A percentile compares a stretch with the other conserved stretches of the same genome.
Evolutionary conservation across 768 basidiomycete genomes (phyloP).

Genomic region (Phanerochaete sordida): DNA sequence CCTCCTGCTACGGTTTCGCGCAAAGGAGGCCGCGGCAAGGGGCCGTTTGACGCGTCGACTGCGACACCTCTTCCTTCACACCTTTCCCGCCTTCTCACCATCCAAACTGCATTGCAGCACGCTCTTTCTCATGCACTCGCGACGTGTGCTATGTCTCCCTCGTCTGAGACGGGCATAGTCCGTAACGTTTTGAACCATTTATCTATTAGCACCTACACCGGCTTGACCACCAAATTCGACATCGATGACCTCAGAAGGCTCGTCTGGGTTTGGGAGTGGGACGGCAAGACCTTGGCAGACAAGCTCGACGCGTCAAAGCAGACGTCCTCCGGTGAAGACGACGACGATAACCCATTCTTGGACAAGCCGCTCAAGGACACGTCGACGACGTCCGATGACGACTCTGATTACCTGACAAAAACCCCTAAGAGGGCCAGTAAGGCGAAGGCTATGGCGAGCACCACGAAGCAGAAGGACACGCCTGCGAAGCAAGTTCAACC

Average conservation of each 20-base stretch:
- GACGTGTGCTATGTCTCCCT: conserved; percentile 75
- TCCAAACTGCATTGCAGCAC: conserved; percentile 73
- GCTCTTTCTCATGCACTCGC: conserved; percentile 85
- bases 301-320: not conserved
- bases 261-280: conserved; percentile 93
- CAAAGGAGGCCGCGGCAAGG: conserved; percentile 21
- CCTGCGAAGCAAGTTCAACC: not conserved
- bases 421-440: conserved; percentile 17
- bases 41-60: conserved; percentile 16
- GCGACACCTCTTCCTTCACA: conserved; percentile 45
- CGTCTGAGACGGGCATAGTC: conserved; percentile 70
- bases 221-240: conserved; percentile 59
- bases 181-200: conserved; percentile 78
- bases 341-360: conserved; percentile 75
- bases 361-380: conserved; percentile 27
- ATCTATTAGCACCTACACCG: conserved; percentile 65
- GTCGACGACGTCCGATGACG: conserved; percentile 39
- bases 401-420: conserved; percentile 65
- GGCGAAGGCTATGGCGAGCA: not conserved
- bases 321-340: conserved; percentile 22
- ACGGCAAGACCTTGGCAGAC: conserved; percentile 42
- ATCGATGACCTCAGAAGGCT: conserved; percentile 70
- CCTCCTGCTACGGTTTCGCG: conserved; percentile 49
- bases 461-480: not conserved
- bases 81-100: conserved; percentile 55